Conservation (phyloP, 441 rosid species). For the Pelargonium exstipulatum region DNA sequence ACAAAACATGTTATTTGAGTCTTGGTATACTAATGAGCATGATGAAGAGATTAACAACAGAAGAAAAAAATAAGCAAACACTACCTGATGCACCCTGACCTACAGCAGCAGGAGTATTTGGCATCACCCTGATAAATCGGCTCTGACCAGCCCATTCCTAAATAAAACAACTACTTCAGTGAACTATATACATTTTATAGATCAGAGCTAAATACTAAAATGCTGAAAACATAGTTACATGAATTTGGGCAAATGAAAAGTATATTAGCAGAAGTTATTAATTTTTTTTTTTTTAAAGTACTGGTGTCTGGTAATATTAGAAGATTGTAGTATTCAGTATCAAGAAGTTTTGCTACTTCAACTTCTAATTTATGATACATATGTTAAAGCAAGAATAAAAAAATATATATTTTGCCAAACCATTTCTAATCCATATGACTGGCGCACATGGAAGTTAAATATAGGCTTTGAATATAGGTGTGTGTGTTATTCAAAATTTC, state of each 20-base stretch:
- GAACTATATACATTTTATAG: neutral
- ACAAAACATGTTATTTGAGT: neutral
- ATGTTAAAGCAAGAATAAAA: neutral
- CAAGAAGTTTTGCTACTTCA: neutral
- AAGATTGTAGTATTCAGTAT: neutral
- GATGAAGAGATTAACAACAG: constrained; percentile 6
- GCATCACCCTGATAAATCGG: constrained; percentile 80
- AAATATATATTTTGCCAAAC: neutral
- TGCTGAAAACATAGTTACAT: neutral
- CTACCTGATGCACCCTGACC: constrained; percentile 79
- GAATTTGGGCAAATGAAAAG: constrained; percentile 8
- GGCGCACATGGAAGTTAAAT: too few species aligned
- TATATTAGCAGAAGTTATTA: neutral
- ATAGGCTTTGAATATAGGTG: too few species aligned
- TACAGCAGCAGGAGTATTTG: constrained; percentile 85
- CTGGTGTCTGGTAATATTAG: neutral
- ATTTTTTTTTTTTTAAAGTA: neutral
- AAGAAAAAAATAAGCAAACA: neutral
- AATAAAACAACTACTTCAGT: constrained; percentile 12
- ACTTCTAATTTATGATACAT: neutral
- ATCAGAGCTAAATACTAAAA: neutral
- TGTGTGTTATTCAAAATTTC: neutral
- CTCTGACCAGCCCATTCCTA: constrained; percentile 85
- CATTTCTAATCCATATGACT: neutral
- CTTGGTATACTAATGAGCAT: neutral